These are phyloP conservation scores for Besnoitia besnoiti DNA, from an alignment of 169 alveolate genomes.

Conservation along the genomic window DNA sequence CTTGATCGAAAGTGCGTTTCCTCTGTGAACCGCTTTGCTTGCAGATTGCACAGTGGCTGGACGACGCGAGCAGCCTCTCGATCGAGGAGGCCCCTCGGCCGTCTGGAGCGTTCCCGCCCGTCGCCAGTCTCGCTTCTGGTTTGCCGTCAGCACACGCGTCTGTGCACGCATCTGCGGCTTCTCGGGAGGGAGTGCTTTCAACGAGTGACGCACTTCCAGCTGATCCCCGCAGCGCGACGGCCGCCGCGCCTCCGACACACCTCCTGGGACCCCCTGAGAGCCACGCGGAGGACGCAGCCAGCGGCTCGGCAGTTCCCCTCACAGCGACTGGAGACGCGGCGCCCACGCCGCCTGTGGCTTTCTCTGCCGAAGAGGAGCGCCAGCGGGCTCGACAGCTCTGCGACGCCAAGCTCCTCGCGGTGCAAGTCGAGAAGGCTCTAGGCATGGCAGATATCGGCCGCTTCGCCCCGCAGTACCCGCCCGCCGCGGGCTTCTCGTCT, in stretches of 20 bases:
- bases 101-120: neutral
- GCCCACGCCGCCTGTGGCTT: neutral
- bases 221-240: too few species aligned
- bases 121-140: neutral
- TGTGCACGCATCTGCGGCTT: too few species aligned
- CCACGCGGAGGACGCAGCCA: too few species aligned
- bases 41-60: conserved; percentile 21
- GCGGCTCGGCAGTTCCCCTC: neutral
- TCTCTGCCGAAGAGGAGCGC: neutral
- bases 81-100: conserved; percentile 37
- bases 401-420: conserved; percentile 12
- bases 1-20: neutral
- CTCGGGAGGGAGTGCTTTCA: too few species aligned
- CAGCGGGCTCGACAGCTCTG: conserved; percentile 28
- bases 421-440: conserved; percentile 8
- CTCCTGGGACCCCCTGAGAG: neutral
- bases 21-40: neutral
- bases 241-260: too few species aligned
- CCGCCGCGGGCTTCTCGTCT: neutral
- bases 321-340: neutral
- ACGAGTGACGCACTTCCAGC: too few species aligned
- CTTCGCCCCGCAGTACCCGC: conserved; percentile 10
- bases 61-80: conserved; percentile 27
- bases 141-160: neutral
- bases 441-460: neutral